These are phyloP conservation scores for Gastrolobium villosum DNA, from an alignment of 306 rosid genomes.

Conservation along the genomic window DNA sequence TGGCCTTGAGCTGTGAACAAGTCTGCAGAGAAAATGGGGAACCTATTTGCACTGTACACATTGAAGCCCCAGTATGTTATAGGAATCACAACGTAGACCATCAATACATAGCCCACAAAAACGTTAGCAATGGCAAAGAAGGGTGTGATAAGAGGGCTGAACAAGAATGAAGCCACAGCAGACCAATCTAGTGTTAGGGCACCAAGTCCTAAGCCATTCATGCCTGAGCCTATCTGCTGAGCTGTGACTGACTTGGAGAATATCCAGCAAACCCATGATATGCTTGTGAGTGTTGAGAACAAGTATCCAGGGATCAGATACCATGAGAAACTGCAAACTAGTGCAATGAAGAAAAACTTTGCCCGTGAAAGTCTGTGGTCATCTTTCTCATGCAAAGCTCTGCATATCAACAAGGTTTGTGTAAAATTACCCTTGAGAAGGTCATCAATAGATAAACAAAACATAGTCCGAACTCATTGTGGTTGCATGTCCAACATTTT, in stretches of 20 bases:
- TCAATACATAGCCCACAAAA: conserved; percentile 56
- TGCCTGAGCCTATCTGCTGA: conserved; percentile 85
- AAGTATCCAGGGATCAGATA: conserved; percentile 73
- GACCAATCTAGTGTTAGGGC: conserved; percentile 81
- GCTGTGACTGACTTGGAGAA: conserved; percentile 79
- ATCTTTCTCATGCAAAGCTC: conserved; percentile 82
- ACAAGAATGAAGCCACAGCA: conserved; percentile 70
- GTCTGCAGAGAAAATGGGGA: conserved; percentile 77
- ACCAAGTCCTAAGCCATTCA: conserved; percentile 82
- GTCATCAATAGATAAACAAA: neutral
- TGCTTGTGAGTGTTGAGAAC: conserved; percentile 72
- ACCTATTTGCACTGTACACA: conserved; percentile 57
- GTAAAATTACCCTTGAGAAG: neutral
- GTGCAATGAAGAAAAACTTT: conserved; percentile 75
- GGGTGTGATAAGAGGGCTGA: conserved; percentile 76
- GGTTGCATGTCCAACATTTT: too few relatives aligned
- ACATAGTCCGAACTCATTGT: too few relatives aligned
- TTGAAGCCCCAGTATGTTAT: conserved; percentile 75
- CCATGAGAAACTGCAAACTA: conserved; percentile 75
- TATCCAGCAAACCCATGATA: conserved; percentile 84
- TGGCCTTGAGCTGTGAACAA: conserved; percentile 71
- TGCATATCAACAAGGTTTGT: conserved; percentile 41
- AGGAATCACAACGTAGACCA: conserved; percentile 63
- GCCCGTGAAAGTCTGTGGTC: conserved; percentile 57
- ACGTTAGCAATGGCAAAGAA: conserved; percentile 74